These are phyloP conservation scores for Thermochaetoides dissita DNA, from an alignment of 2,329 filamentous ascomycete species.

Conservation along the genomic window DNA sequence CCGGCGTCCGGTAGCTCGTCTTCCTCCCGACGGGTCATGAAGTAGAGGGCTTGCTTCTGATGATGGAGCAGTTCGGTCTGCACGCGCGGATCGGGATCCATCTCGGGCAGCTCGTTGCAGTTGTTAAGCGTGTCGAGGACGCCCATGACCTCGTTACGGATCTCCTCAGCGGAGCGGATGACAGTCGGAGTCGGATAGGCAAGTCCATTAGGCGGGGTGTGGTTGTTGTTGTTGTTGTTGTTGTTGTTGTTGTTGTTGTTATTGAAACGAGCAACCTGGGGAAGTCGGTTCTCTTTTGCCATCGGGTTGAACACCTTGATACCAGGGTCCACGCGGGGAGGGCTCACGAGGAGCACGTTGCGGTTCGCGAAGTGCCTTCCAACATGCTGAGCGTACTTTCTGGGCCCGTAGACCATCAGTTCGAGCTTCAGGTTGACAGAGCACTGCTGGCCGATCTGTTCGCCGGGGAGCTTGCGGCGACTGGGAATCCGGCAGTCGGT, in stretches of 20 bases:
- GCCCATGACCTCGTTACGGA: slow-evolving; percentile 67
- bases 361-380: slow-evolving; percentile 53
- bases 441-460: slow-evolving; percentile 47
- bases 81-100: slow-evolving; percentile 49
- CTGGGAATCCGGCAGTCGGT: slow-evolving; percentile 58
- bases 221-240: too few relatives aligned
- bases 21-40: slow-evolving; percentile 69
- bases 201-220: too few relatives aligned
- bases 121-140: slow-evolving; percentile 78
- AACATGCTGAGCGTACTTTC: slow-evolving; percentile 49
- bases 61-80: slow-evolving; percentile 62
- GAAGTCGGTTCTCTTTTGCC: slow-evolving; percentile 32
- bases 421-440: slow-evolving; percentile 51
- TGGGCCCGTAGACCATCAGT: slow-evolving; percentile 67
- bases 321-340: slow-evolving; percentile 50
- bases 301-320: slow-evolving; percentile 69
- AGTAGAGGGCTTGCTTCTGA: slow-evolving; percentile 80
- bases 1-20: slow-evolving; percentile 42
- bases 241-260: too few relatives aligned
- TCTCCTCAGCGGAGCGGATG: slow-evolving; percentile 65
- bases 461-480: slow-evolving; percentile 47
- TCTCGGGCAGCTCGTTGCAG: slow-evolving; percentile 59
- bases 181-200: slow-evolving; percentile 16
- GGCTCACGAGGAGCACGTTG: slow-evolving; percentile 54
- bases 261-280: slow-evolving; percentile 16